phyloP scores from a whole-genome alignment of 176 grass and related monocot species.

The Stipa capillata region DNA sequence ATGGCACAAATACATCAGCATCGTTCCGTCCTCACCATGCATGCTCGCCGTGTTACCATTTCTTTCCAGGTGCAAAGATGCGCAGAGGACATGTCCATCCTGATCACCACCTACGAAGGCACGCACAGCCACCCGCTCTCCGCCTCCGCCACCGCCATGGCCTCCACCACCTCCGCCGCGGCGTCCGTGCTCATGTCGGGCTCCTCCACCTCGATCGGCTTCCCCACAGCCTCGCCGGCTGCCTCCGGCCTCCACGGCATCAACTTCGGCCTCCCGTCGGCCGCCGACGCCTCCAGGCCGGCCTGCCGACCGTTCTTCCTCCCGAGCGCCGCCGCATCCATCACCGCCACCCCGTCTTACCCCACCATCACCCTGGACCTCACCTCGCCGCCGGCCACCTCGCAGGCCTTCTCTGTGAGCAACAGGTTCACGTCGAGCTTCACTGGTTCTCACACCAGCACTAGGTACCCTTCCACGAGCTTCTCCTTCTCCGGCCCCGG shows the following conservation, averaged over 20 bases:
- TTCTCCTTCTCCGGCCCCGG: constrained; percentile 70
- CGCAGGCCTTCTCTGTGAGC: constrained; percentile 27
- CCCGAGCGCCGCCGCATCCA: constrained; percentile 32
- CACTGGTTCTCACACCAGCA: not conserved
- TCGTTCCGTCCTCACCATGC: too few species aligned
- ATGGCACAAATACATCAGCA: too few species aligned
- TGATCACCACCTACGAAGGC: constrained; percentile 95
- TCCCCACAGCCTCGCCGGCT: not conserved
- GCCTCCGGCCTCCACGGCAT: constrained; percentile 19
- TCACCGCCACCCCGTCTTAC: constrained; percentile 58
- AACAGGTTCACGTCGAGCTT: constrained; percentile 37
- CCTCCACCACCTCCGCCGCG: constrained; percentile 81
- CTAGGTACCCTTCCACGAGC: constrained; percentile 56
- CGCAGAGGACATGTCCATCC: constrained; percentile 78
- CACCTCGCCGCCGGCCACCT: constrained; percentile 41
- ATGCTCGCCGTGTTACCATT: too few species aligned
- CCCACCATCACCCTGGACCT: constrained; percentile 88
- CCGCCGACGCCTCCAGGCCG: not conserved
- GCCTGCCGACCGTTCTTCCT: constrained; percentile 28
- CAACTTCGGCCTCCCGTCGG: constrained; percentile 24
- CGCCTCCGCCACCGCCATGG: constrained; percentile 77
- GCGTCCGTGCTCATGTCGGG: constrained; percentile 76
- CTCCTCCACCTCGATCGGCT: constrained; percentile 37
- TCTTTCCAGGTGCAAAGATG: constrained; percentile 77
- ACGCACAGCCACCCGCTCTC: constrained; percentile 77